Base-by-base conservation (phyloP, 306 rosid species). In the Calophaca sinica region DNA sequence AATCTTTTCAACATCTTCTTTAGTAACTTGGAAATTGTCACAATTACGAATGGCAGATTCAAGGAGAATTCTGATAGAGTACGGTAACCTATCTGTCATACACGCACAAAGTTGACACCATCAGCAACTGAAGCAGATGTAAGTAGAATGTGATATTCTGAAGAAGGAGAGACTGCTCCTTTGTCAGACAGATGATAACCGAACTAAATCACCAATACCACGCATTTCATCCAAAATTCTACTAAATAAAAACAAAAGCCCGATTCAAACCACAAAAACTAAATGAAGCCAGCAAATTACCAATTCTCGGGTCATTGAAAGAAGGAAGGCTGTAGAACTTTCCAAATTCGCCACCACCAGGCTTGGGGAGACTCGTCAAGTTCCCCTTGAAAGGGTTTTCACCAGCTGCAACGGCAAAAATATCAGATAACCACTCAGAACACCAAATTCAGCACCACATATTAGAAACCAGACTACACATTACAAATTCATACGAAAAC, bases 21-120 rank as follows among this genome's bases (percentile, higher is more conserved):
- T 96, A 15, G 81, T 89, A 50, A 96, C 98, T 89, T 92, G 98
- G 88, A 96, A 96, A 73, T 87, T 87, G 86, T 96, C 99, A 61
- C 99, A 96, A 76, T 92, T 96, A 6, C 99, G 96, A 74, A 96
- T 76, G n/a, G 97, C 97, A 72, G 96, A 90, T 82, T 93, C 96
- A 20, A 90, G 89, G 39, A 90, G 91, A 84, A 93, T 87, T 86
- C 91, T 83, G 84, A 93, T 90, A 11, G 96, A 93, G 85, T 93
- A 96, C 0, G 99, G 99, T 49, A 96, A 53, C 88, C 70, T 96
- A 79, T 90, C 99, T 96, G 96, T 76, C 70, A 77, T 28, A 44
- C 70, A 84, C 13, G 48, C 8, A 68, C 26, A 67, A 62, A 72
- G 48, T 64, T 20, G 12, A 73, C 10, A 46, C 66, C 26, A 38